Percentiles rank a stretch among this genome's conserved stretches.
These are phyloP conservation scores for Lippia alba DNA, from an alignment of 305 asterid genomes.

Conservation along the genomic window DNA sequence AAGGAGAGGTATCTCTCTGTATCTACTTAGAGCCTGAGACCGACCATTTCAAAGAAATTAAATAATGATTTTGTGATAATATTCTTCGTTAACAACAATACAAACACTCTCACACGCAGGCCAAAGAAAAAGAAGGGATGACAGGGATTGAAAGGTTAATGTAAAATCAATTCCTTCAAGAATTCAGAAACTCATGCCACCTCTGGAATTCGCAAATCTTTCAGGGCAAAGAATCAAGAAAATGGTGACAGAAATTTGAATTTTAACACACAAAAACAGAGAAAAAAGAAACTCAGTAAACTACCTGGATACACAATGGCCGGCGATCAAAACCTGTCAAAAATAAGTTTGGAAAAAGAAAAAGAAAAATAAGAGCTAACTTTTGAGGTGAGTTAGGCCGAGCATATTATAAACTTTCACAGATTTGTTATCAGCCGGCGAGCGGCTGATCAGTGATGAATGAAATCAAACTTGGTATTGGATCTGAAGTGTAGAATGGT, in stretches of 20 bases:
- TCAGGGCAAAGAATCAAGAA: neutral
- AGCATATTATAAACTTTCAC: no score
- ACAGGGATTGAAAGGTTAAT: no score
- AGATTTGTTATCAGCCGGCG: neutral
- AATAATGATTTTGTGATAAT: conserved; percentile 8
- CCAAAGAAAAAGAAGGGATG: no score
- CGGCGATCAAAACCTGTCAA: conserved; percentile 18
- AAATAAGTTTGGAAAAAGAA: conserved; percentile 9
- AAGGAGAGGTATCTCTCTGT: neutral
- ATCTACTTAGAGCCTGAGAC: neutral
- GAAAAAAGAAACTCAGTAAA: neutral
- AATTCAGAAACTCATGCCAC: no score
- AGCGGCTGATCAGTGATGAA: neutral
- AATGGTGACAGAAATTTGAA: neutral
- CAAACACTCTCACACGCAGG: conserved; percentile 1
- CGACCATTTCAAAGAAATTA: conserved; percentile 22
- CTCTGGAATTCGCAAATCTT: no score
- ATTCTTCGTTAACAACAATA: conserved; percentile 39
- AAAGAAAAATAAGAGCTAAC: no score
- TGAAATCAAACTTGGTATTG: conserved; percentile 12
- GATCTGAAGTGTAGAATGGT: conserved; percentile 44
- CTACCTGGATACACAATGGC: conserved; percentile 31
- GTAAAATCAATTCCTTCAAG: no score
- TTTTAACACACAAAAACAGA: neutral
- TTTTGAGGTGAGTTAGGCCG: no score